Percentiles rank a stretch among this genome's conserved stretches.
These are phyloP conservation scores for Vigna angularis DNA, from an alignment of 306 rosid species.

Conservation along the genomic window DNA sequence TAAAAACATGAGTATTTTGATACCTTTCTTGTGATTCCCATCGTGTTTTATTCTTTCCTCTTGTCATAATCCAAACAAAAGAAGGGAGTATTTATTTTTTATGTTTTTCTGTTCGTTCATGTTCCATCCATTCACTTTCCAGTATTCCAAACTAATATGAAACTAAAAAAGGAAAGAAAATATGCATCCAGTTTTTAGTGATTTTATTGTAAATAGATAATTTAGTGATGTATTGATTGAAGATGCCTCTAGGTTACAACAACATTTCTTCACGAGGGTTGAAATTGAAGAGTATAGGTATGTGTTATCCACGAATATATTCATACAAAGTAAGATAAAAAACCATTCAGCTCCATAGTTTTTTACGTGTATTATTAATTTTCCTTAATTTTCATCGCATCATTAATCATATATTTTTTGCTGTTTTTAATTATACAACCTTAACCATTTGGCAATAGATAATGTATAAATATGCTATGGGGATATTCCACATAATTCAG, in stretches of 20 bases:
- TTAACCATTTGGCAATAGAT: background rate
- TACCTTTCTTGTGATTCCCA: no score
- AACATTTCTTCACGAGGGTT: no score
- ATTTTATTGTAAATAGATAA: background rate
- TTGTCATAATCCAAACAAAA: background rate
- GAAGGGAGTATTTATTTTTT: background rate
- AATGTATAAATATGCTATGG: slow-evolving; percentile 5
- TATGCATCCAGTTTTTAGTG: background rate
- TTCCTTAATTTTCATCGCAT: no score
- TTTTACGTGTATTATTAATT: no score
- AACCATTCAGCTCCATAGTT: no score
- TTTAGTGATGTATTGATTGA: background rate
- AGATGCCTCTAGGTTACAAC: background rate
- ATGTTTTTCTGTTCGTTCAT: background rate
- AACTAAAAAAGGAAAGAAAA: background rate
- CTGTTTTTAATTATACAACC: background rate
- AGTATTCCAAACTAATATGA: background rate
- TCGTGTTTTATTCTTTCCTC: background rate
- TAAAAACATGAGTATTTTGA: background rate
- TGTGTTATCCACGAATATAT: no score
- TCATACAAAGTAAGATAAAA: no score
- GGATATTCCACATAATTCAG: slow-evolving; percentile 50
- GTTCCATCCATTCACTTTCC: background rate
- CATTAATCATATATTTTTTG: background rate
- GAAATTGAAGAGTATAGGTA: background rate